Percentiles rank a stretch among this genome's conserved stretches.
These are phyloP conservation scores for Phellopilus nigrolimitatus DNA, from an alignment of 1,284 basidiomycete species.

Conservation along the genomic window DNA sequence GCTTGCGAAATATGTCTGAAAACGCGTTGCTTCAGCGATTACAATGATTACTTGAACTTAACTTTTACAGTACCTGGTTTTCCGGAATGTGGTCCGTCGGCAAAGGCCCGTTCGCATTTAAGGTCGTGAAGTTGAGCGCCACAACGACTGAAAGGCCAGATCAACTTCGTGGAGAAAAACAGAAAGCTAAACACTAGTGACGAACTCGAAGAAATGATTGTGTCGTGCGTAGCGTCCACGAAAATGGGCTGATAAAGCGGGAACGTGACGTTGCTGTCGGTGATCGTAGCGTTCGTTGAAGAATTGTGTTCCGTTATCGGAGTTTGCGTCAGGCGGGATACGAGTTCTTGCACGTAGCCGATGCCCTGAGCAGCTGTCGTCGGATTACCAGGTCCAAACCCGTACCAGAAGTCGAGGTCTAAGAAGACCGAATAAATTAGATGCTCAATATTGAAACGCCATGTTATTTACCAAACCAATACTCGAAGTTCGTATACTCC, in stretches of 20 bases:
- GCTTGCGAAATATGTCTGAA: conserved; percentile 41
- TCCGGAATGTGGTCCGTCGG: conserved; percentile 55
- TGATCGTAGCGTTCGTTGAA: conserved; percentile 76
- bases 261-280: conserved; percentile 60
- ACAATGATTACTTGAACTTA: background rate
- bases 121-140: conserved; percentile 57
- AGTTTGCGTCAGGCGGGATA: conserved; percentile 64
- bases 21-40: background rate
- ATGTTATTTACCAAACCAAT: conserved; percentile 57
- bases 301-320: conserved; percentile 59
- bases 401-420: conserved; percentile 42
- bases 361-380: conserved; percentile 60
- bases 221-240: conserved; percentile 82
- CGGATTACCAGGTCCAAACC: conserved; percentile 50
- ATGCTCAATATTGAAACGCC: conserved; percentile 26
- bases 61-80: conserved; percentile 35
- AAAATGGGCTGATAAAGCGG: conserved; percentile 65
- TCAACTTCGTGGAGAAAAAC: conserved; percentile 22
- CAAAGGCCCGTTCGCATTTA: conserved; percentile 49
- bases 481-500: conserved; percentile 64
- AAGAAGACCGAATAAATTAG: conserved; percentile 29
- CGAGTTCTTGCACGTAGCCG: conserved; percentile 79
- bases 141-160: conserved; percentile 51
- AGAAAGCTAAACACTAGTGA: background rate
- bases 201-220: conserved; percentile 37